phyloP scores from a whole-genome alignment of 768 basidiomycete genomes.

The Tylopilus vinaceipallidus region DNA sequence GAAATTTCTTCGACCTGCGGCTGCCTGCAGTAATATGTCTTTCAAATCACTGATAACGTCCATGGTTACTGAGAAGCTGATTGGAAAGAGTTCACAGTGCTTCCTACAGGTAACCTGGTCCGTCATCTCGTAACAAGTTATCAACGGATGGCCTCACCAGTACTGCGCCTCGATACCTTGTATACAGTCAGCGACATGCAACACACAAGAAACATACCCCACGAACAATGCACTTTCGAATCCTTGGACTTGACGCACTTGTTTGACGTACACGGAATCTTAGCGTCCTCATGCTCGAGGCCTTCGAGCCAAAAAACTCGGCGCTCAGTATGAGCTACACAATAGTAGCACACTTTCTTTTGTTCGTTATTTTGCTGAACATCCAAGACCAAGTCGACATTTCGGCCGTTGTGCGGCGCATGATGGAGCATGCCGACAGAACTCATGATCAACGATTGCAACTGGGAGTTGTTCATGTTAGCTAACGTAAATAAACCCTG shows the following conservation, averaged over 20 bases:
- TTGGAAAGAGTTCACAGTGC: conserved; percentile 33
- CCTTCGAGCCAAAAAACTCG: conserved; percentile 31
- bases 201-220: not conserved
- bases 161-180: conserved; percentile 30
- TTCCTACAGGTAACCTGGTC: conserved; percentile 14
- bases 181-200: not conserved
- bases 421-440: conserved; percentile 5
- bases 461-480: conserved; percentile 5
- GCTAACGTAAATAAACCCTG: conserved; percentile 17
- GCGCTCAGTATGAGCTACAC: conserved; percentile 28
- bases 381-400: conserved; percentile 21
- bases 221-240: conserved; percentile 19
- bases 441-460: conserved; percentile 9
- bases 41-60: conserved; percentile 19
- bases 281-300: conserved; percentile 17
- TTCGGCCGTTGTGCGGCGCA: conserved; percentile 5
- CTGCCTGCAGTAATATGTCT: conserved; percentile 25
- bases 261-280: conserved; percentile 23
- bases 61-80: conserved; percentile 19
- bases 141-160: conserved; percentile 18
- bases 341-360: conserved; percentile 19
- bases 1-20: conserved; percentile 22
- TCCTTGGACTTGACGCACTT: conserved; percentile 8
- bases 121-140: not conserved
- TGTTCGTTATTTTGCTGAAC: not conserved